These are phyloP conservation scores for Zygotorulaspora florentina DNA, from an alignment of 805 yeast species.

Conservation along the genomic window DNA sequence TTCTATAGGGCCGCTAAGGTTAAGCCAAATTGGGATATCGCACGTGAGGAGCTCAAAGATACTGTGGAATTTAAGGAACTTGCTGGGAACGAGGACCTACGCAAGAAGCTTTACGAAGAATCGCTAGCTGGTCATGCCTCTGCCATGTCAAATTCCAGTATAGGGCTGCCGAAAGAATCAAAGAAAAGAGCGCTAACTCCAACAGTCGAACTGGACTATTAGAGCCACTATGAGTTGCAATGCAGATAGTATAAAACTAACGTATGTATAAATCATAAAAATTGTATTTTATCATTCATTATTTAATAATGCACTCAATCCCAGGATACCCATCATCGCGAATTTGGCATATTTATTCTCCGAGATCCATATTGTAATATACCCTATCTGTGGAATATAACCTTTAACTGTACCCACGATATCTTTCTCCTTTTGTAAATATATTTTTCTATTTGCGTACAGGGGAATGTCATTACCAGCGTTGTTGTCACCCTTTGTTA, in stretches of 20 bases:
- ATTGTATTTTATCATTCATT: slow-evolving; percentile 41
- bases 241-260: not conserved
- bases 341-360: slow-evolving; percentile 83
- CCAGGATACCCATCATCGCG: slow-evolving; percentile 70
- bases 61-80: slow-evolving; percentile 37
- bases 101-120: slow-evolving; percentile 35
- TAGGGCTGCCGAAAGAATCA: slow-evolving; percentile 18
- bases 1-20: slow-evolving; percentile 22
- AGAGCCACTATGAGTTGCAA: not conserved
- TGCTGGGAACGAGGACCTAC: slow-evolving; percentile 29
- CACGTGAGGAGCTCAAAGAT: slow-evolving; percentile 29
- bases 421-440: slow-evolving; percentile 72
- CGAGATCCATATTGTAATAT: slow-evolving; percentile 83
- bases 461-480: slow-evolving; percentile 85
- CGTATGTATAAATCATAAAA: not conserved
- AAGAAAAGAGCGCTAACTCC: slow-evolving; percentile 28
- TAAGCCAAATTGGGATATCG: slow-evolving; percentile 37
- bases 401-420: slow-evolving; percentile 90
- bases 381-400: slow-evolving; percentile 85
- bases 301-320: slow-evolving; percentile 60
- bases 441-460: slow-evolving; percentile 70
- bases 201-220: slow-evolving; percentile 35
- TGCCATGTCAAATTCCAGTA: slow-evolving; percentile 15
- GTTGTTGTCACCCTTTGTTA: slow-evolving; percentile 96
- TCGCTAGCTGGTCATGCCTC: slow-evolving; percentile 23